Conservation (phyloP, 192 early-diverging fungal species). For the Cetraspora pellucida region DNA sequence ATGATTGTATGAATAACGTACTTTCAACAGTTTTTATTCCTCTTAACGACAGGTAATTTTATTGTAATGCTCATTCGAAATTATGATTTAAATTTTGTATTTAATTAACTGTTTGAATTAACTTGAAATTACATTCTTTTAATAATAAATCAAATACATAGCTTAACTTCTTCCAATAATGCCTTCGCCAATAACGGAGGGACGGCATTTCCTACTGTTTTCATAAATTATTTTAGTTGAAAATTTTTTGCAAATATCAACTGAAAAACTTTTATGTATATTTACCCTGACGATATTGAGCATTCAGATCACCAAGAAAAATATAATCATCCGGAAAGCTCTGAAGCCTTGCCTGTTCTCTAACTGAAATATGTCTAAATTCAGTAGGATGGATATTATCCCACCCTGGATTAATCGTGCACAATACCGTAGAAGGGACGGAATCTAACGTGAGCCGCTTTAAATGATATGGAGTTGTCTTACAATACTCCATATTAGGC, state of each 20-base stretch:
- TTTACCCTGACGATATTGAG: constrained; percentile 9
- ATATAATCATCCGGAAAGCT: background rate
- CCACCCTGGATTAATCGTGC: background rate
- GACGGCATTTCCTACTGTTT: background rate
- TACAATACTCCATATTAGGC: background rate
- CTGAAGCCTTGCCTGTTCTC: constrained; percentile 1
- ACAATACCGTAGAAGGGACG: background rate
- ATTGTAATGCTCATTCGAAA: no score
- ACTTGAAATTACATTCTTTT: no score
- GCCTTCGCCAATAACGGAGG: background rate
- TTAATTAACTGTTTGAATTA: no score
- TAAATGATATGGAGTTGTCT: background rate
- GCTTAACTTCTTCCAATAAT: background rate
- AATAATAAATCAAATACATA: background rate
- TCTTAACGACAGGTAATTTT: no score
- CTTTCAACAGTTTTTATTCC: no score
- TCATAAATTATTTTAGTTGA: background rate
- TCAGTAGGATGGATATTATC: background rate
- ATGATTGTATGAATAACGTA: no score
- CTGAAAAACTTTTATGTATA: background rate
- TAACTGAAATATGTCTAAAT: background rate
- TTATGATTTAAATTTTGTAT: no score
- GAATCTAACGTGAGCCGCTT: background rate
- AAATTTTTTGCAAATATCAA: background rate
- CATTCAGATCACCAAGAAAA: background rate